A percentile compares a stretch with the other conserved stretches of the same genome.
phyloP scores from a whole-genome alignment of 78 protist species.

The Trichosphaerium sp. region DNA sequence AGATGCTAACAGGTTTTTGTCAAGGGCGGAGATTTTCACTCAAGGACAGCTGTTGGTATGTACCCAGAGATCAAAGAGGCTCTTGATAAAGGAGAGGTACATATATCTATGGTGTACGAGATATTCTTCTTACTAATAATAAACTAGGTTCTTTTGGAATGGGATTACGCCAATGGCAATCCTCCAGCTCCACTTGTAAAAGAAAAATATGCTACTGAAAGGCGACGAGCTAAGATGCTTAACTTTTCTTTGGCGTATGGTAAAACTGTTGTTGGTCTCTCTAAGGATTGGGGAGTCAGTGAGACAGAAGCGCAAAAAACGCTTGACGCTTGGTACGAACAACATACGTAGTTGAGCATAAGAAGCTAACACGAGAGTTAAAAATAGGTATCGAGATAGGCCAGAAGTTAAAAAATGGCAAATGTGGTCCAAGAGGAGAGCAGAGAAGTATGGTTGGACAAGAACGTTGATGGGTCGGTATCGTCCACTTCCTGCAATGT shows the following conservation, averaged over 20 bases:
- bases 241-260: constrained; percentile 84
- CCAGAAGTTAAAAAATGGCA: constrained; percentile 74
- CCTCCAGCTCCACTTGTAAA: constrained; percentile 62
- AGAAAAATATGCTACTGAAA: constrained; percentile 49
- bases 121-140: too few species aligned
- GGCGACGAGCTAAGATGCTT: constrained; percentile 64
- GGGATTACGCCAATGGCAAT: constrained; percentile 26
- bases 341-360: too few species aligned
- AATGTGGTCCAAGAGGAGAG: constrained; percentile 22
- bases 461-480: constrained; percentile 52
- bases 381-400: too few species aligned
- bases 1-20: too few species aligned
- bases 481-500: constrained; percentile 40
- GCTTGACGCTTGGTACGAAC: constrained; percentile 48
- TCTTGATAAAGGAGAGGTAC: constrained; percentile 43
- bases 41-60: constrained; percentile 60
- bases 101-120: too few species aligned
- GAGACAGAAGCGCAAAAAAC: constrained; percentile 62
- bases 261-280: constrained; percentile 60
- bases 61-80: constrained; percentile 51
- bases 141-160: constrained; percentile 49
- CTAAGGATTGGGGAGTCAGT: constrained; percentile 64
- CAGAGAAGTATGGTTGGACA: constrained; percentile 25
- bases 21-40: constrained; percentile 70
- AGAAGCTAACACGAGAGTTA: too few species aligned